These are phyloP conservation scores for Trypanosoma congolense DNA, from an alignment of 208 protist genomes.

Conservation along the genomic window DNA sequence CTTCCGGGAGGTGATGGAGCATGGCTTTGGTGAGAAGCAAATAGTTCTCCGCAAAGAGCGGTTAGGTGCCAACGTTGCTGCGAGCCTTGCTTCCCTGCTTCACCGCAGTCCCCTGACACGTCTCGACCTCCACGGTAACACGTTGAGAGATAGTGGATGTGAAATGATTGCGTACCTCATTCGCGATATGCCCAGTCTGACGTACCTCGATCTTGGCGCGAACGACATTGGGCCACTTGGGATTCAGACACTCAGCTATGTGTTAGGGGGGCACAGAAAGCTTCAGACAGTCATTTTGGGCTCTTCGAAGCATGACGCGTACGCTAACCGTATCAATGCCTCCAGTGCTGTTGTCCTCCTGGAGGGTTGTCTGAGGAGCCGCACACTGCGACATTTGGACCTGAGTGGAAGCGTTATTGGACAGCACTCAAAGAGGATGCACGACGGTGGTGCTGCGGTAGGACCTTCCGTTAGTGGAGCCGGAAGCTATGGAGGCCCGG, in stretches of 20 bases:
- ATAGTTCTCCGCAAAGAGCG: constrained; percentile 66
- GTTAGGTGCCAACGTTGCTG: constrained; percentile 70
- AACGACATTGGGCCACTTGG: constrained; percentile 73
- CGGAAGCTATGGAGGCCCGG: background rate
- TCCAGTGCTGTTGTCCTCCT: constrained; percentile 51
- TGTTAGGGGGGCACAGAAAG: constrained; percentile 61
- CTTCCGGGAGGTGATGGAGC: constrained; percentile 77
- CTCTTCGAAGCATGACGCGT: constrained; percentile 48
- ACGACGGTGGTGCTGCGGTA: background rate
- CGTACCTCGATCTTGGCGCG: constrained; percentile 75
- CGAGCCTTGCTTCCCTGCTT: constrained; percentile 58
- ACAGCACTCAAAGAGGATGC: background rate
- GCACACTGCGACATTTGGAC: constrained; percentile 63
- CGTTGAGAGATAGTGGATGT: constrained; percentile 78
- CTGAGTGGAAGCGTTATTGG: constrained; percentile 66
- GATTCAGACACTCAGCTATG: constrained; percentile 49
- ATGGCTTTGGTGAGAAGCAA: constrained; percentile 54
- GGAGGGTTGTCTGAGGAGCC: constrained; percentile 70
- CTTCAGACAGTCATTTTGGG: constrained; percentile 76
- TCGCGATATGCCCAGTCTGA: constrained; percentile 56
- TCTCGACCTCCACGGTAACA: constrained; percentile 82
- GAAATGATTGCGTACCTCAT: constrained; percentile 72
- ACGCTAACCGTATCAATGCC: constrained; percentile 70
- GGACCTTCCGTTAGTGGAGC: background rate
- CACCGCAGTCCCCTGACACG: constrained; percentile 57